A percentile compares a stretch with the other conserved stretches of the same genome.
Conservation (phyloP, 305 asterid species). For the Euphrasia arctica region DNA sequence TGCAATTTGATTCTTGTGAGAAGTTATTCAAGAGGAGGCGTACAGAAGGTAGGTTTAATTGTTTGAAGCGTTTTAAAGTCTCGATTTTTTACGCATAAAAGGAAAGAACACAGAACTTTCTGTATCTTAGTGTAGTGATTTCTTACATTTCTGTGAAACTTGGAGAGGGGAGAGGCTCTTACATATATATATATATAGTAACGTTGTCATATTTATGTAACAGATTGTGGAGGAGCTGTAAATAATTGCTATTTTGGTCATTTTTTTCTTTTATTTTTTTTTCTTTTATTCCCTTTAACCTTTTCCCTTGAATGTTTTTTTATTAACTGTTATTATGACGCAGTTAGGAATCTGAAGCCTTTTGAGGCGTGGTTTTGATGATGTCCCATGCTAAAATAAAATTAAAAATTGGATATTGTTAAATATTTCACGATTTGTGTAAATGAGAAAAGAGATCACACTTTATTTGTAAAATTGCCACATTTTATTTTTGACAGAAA, state of each 20-base stretch:
- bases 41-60: conserved; percentile 8
- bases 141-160: background rate
- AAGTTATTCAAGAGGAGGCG: background rate
- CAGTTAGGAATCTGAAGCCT: background rate
- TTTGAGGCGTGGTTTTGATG: background rate
- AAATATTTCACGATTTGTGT: no score
- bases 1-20: conserved; percentile 11
- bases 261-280: no score
- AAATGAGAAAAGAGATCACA: no score
- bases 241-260: background rate
- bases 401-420: no score
- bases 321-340: background rate
- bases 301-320: background rate
- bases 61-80: conserved; percentile 2
- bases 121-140: background rate
- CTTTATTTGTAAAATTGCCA: no score
- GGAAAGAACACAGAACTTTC: background rate
- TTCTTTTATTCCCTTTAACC: background rate
- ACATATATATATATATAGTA: background rate
- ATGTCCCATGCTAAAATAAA: no score
- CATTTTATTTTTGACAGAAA: no score
- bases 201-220: background rate
- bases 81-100: background rate
- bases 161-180: conserved; percentile 8
- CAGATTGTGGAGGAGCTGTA: conserved; percentile 9